Base-by-base conservation (phyloP, 202 grass and related monocot genomes). In the Elaeis oleifera region DNA sequence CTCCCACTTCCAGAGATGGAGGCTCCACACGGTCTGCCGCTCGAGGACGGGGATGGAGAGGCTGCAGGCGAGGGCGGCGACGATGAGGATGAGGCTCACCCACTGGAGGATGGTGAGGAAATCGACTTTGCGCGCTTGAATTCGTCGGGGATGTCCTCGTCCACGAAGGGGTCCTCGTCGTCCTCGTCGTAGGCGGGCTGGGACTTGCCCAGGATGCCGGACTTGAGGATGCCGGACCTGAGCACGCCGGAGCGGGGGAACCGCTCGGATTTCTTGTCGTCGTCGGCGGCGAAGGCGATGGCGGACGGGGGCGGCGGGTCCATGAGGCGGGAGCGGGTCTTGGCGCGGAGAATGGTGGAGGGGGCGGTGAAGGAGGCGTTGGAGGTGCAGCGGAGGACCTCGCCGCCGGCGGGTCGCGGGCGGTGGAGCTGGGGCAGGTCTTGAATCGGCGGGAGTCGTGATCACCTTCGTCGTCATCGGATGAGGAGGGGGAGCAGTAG, bases 1-100 rank as follows among this genome's bases (percentile, higher is more conserved):
- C 61, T 79, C 71, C 94, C 94, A 97, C 58, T 82, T 89, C 94
- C 94, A 97, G 29, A 97, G 72, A 51, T 86, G 77, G 53, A 97
- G 63, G 2, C 57, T 80, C 63, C 75, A 69, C 19, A 86, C 18
- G 61, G 69, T 72, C 63, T 74, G 71, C 49, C 16, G 8, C 1
- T 63, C 5, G 9, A 97, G 31, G 48, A 51, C 18, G 29, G 13
- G 65, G 20, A 89, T 80, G 5, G 53, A 59, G 50, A 91, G 58
- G 58, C 81, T 97, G 76, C 84, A 91, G 0, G 59, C 79, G 59
- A 95, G 50, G 1, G 90, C 80, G 49, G 23, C 86, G 58, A 95
- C 29, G 67, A 95, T 80, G 60, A 88, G 72, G 5, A 95, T 72
- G 55, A 95, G 65, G 65, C 86, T 48, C 13, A 87, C 16, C 80